Base-by-base conservation (phyloP, 345 rosid species). In the Pistacia integerrima region DNA sequence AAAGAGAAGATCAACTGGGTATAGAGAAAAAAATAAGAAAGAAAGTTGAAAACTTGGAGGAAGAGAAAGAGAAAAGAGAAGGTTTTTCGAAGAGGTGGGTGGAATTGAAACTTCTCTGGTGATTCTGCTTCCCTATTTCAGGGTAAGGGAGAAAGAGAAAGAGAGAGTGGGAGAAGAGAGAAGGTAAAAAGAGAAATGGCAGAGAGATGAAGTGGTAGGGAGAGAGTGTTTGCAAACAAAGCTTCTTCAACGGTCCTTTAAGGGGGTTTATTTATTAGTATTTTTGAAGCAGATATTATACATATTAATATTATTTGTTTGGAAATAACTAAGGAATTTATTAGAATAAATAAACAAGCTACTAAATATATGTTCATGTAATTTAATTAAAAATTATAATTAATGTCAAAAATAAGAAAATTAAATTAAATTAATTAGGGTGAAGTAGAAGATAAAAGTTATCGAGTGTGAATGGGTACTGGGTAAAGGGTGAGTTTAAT, bases 41-140 rank as follows among this genome's bases (percentile, higher is more conserved):
- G 55, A 54, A 61, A 64, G 54, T 18, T 35, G 70, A 73, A 74
- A 54, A 54, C 70, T 56, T 55, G 77, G 62, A 75, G n/a, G 61
- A 57, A 77, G 73, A 75, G 41, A 77, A 68, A 67, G 72, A 35
- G 55, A 58, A 55, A 46, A 64, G 64, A 70, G 74, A 20, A 11
- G 61, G 77, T 35, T 78, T 77, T 79, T 71, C 67, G 67, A 63
- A 57, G 73, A 60, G 70, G 82, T 77, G 76, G 85, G 84, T 73
- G 83, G 79, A 79, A 86, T 87, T 90, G 64, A 67, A 83, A 74
- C 61, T 72, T 63, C 78, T 74, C 79, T 72, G 78, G 74, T 11
- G 75, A 36, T 51, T 33, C 74, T 75, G 81, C 69, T 85, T 87
- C 79, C 69, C 82, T 84, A 65, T 84, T 87, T 85, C 90, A 83